Evolutionary conservation across 768 basidiomycete species (phyloP).

Genomic region (Collybiopsis luxurians): DNA sequence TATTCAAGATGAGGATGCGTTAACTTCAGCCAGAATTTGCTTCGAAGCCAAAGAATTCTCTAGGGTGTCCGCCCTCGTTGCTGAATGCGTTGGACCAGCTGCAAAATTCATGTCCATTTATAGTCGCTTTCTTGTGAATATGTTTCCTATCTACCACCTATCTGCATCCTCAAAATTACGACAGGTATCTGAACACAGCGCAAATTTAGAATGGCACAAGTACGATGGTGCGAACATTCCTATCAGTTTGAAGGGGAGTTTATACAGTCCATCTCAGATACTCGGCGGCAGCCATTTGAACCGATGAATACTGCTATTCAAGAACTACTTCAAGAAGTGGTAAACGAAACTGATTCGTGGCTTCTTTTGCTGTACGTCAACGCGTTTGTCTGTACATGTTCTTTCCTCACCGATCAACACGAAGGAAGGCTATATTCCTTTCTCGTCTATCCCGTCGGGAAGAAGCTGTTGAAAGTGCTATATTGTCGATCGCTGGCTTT

Average conservation of each 20-base stretch:
- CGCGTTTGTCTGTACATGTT: neutral
- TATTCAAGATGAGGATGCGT: slow-evolving; percentile 65
- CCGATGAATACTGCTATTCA: slow-evolving; percentile 61
- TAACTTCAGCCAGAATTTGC: slow-evolving; percentile 68
- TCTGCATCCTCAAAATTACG: neutral
- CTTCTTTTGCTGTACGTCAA: slow-evolving; percentile 68
- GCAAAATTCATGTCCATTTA: slow-evolving; percentile 79
- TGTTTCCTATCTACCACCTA: neutral
- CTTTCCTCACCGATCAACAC: slow-evolving; percentile 7
- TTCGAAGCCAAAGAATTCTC: slow-evolving; percentile 77
- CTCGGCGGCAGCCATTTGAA: slow-evolving; percentile 63
- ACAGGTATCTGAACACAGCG: slow-evolving; percentile 81
- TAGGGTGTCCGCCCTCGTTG: slow-evolving; percentile 65
- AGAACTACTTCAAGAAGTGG: slow-evolving; percentile 58
- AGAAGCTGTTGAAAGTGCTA: slow-evolving; percentile 79
- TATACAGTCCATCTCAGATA: slow-evolving; percentile 39
- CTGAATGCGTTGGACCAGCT: slow-evolving; percentile 64
- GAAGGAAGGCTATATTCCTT: slow-evolving; percentile 81
- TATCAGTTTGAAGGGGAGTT: neutral
- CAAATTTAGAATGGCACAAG: slow-evolving; percentile 83
- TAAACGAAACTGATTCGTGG: slow-evolving; percentile 71
- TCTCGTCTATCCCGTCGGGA: slow-evolving; percentile 75
- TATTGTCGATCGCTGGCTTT: slow-evolving; percentile 72
- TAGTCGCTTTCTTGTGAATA: slow-evolving; percentile 79
- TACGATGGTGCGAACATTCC: slow-evolving; percentile 57